These are phyloP conservation scores for Sporobolomyces pararoseus DNA, from an alignment of 768 basidiomycete genomes.

Conservation along the genomic window DNA sequence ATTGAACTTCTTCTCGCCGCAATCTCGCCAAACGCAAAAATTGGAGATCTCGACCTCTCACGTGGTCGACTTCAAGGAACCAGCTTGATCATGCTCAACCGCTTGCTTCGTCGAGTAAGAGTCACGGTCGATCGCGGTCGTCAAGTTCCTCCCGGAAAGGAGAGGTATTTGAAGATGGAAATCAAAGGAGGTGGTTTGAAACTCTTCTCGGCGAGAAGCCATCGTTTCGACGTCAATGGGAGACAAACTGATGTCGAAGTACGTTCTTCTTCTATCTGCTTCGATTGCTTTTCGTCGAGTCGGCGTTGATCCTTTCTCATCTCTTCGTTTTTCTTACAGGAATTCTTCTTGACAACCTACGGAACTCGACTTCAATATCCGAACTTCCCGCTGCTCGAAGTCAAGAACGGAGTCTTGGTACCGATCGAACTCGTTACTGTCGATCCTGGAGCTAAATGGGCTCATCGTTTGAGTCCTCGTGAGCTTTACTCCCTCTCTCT, in stretches of 20 bases:
- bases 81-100: not conserved
- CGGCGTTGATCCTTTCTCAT: too few relatives aligned
- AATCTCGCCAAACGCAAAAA: not conserved
- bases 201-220: not conserved
- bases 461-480: constrained; percentile 4
- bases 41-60: not conserved
- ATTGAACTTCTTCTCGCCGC: not conserved
- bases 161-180: not conserved
- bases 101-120: not conserved
- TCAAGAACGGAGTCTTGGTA: not conserved
- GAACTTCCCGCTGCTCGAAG: constrained; percentile 9
- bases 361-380: constrained; percentile 5
- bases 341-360: not conserved
- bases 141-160: not conserved
- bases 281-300: too few relatives aligned
- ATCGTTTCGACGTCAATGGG: not conserved
- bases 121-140: constrained; percentile 3
- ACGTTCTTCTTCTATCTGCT: not conserved
- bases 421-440: constrained; percentile 18
- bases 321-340: not conserved
- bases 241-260: not conserved
- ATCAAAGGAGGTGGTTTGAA: not conserved
- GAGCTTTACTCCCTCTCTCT: too few relatives aligned
- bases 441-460: not conserved
- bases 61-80: not conserved